Evolutionary conservation across 345 rosid species (phyloP).

Genomic region (Brassica napus): DNA sequence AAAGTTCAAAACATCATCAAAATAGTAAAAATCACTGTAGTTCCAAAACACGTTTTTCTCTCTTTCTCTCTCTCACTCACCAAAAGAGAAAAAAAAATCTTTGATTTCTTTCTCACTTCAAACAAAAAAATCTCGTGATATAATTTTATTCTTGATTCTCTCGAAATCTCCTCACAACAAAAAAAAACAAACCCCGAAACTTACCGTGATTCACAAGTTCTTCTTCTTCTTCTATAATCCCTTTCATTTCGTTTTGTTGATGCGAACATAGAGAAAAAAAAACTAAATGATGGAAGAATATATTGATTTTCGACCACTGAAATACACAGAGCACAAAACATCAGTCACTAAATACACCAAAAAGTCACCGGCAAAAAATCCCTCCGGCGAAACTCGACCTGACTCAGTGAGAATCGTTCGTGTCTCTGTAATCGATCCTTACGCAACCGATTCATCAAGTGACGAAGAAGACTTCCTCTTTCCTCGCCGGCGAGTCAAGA

Average conservation of each 20-base stretch:
- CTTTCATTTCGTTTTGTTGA: neutral
- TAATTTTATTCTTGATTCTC: slow-evolving; percentile 1
- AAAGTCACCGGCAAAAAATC: slow-evolving; percentile 31
- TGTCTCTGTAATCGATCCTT: slow-evolving; percentile 61
- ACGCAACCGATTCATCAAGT: slow-evolving; percentile 93
- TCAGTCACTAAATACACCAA: slow-evolving; percentile 52
- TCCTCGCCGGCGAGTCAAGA: slow-evolving; percentile 61
- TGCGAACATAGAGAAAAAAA: slow-evolving; percentile 4
- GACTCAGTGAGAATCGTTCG: slow-evolving; percentile 49
- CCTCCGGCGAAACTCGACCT: slow-evolving; percentile 15
- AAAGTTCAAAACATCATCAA: neutral
- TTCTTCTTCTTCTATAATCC: neutral
- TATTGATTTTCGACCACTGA: slow-evolving; percentile 52
- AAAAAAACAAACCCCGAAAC: slow-evolving; percentile 15
- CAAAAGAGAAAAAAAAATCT: neutral
- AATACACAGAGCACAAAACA: slow-evolving; percentile 65
- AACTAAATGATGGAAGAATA: slow-evolving; percentile 13
- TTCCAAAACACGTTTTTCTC: slow-evolving; percentile 14
- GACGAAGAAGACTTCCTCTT: slow-evolving; percentile 58
- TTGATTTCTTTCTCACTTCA: neutral
- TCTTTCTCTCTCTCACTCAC: slow-evolving; percentile 18
- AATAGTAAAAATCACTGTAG: slow-evolving; percentile 1
- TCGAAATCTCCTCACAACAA: slow-evolving; percentile 22
- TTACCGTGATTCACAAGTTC: slow-evolving; percentile 25
- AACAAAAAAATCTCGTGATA: slow-evolving; percentile 1